These are phyloP conservation scores for Apophysomyces elegans DNA, from an alignment of 371 early-diverging fungal species.

Conservation along the genomic window DNA sequence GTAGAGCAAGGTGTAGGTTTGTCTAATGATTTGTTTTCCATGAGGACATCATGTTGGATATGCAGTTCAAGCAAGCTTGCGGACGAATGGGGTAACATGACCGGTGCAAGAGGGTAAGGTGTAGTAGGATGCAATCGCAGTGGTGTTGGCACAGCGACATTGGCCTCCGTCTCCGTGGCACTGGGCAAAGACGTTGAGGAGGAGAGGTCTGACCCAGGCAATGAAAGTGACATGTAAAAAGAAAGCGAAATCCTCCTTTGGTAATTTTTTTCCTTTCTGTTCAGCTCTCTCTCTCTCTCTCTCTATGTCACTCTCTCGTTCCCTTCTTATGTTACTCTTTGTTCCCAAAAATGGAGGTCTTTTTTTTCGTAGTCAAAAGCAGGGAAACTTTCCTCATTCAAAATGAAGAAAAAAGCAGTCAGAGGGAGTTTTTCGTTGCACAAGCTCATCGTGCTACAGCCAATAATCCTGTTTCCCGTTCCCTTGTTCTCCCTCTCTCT, in stretches of 20 bases:
- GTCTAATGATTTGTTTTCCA: constrained; percentile 1
- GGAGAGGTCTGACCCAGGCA: constrained; percentile 7
- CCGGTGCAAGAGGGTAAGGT: constrained; percentile 1
- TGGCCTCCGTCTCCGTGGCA: not conserved
- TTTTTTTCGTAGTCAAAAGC: not conserved
- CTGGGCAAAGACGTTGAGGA: constrained; percentile 10
- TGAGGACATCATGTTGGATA: constrained; percentile 18
- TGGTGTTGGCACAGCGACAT: constrained; percentile 1
- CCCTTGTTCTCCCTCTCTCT: too few relatives aligned
- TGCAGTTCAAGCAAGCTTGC: constrained; percentile 18
- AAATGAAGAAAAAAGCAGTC: constrained; percentile 1
- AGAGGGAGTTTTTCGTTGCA: not conserved
- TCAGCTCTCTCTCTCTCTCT: not conserved
- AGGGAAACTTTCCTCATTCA: constrained; percentile 11
- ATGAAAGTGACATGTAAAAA: constrained; percentile 2
- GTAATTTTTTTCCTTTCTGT: too few relatives aligned
- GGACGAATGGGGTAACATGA: not conserved
- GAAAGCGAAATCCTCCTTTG: too few relatives aligned
- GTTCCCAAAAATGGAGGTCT: not conserved
- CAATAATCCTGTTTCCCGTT: too few relatives aligned
- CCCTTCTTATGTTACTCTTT: not conserved
- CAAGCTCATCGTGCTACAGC: not conserved
- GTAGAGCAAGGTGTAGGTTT: constrained; percentile 13
- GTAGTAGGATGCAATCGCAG: not conserved
- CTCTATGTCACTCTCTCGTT: not conserved